A percentile compares a stretch with the other conserved stretches of the same genome.
phyloP scores from a whole-genome alignment of 1,139 yeast species.

The Lodderomyces theae region DNA sequence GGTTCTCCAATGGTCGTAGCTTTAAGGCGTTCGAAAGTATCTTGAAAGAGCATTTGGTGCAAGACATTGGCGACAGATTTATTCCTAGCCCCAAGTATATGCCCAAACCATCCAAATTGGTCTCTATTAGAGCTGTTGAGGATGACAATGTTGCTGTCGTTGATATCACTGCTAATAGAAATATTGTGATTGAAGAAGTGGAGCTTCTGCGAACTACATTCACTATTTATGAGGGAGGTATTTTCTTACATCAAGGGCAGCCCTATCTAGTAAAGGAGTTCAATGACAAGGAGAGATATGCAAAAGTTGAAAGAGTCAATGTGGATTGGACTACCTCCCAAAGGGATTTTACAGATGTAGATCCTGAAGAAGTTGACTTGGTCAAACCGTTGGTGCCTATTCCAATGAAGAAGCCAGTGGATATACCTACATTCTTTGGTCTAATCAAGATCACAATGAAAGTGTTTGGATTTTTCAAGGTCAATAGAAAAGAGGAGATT shows the following conservation, averaged over 20 bases:
- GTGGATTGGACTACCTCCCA: slow-evolving; percentile 94
- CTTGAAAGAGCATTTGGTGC: slow-evolving; percentile 43
- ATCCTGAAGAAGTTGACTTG: slow-evolving; percentile 72
- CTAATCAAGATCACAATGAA: slow-evolving; percentile 64
- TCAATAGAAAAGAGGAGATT: slow-evolving; percentile 71
- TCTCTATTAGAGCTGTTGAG: slow-evolving; percentile 78
- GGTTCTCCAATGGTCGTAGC: slow-evolving; percentile 37
- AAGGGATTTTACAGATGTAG: slow-evolving; percentile 89
- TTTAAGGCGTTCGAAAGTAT: slow-evolving; percentile 29
- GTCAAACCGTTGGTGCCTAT: slow-evolving; percentile 50
- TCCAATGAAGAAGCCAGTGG: slow-evolving; percentile 25
- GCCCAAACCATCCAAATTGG: slow-evolving; percentile 78
- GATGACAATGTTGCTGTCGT: slow-evolving; percentile 83
- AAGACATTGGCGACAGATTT: slow-evolving; percentile 54
- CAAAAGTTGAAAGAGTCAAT: slow-evolving; percentile 80
- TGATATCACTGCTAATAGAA: slow-evolving; percentile 74
- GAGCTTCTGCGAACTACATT: slow-evolving; percentile 88
- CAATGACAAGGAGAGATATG: slow-evolving; percentile 69
- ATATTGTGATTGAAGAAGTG: slow-evolving; percentile 81
- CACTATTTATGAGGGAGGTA: slow-evolving; percentile 93
- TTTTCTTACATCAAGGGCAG: slow-evolving; percentile 88
- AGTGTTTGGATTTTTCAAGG: slow-evolving; percentile 91
- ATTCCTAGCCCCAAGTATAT: slow-evolving; percentile 58
- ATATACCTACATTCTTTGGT: slow-evolving; percentile 75
- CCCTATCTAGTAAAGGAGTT: slow-evolving; percentile 85